phyloP scores from a whole-genome alignment of 805 yeast species.

The Candida ascalaphidarum region DNA sequence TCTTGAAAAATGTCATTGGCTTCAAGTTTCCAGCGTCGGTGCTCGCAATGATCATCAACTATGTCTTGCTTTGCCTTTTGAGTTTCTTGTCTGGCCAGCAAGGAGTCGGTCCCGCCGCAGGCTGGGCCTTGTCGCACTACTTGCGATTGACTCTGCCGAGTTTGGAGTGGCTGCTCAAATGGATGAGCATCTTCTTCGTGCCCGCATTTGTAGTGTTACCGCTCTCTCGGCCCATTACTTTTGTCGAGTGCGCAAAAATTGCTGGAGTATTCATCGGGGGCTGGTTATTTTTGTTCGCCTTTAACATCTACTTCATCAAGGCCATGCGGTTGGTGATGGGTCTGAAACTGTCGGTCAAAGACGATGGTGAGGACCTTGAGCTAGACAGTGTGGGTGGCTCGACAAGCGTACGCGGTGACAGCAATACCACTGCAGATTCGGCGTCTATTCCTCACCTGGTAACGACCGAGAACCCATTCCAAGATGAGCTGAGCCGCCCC shows the following conservation, averaged over 20 bases:
- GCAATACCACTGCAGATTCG: slow-evolving; percentile 33
- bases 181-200: slow-evolving; percentile 75
- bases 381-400: too few relatives aligned
- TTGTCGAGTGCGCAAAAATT: slow-evolving; percentile 62
- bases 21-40: slow-evolving; percentile 65
- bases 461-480: slow-evolving; percentile 14
- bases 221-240: slow-evolving; percentile 55
- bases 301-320: slow-evolving; percentile 31
- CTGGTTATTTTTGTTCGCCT: slow-evolving; percentile 39
- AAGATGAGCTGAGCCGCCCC: not conserved
- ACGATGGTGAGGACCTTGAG: too few relatives aligned
- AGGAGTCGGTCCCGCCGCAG: too few relatives aligned
- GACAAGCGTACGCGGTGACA: slow-evolving; percentile 22
- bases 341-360: too few relatives aligned
- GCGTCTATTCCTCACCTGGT: too few relatives aligned
- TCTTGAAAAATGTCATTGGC: slow-evolving; percentile 33
- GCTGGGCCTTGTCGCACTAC: slow-evolving; percentile 20
- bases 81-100: slow-evolving; percentile 15
- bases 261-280: slow-evolving; percentile 70
- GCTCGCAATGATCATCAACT: slow-evolving; percentile 56
- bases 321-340: slow-evolving; percentile 4
- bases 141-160: slow-evolving; percentile 44
- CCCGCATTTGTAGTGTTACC: slow-evolving; percentile 73
- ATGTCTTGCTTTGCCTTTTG: slow-evolving; percentile 33
- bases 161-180: slow-evolving; percentile 57